Evolutionary conservation across 139 green algal species (phyloP), one percentile per base, ranked within the genome.

Genomic region (Ulvella scutata): DNA sequence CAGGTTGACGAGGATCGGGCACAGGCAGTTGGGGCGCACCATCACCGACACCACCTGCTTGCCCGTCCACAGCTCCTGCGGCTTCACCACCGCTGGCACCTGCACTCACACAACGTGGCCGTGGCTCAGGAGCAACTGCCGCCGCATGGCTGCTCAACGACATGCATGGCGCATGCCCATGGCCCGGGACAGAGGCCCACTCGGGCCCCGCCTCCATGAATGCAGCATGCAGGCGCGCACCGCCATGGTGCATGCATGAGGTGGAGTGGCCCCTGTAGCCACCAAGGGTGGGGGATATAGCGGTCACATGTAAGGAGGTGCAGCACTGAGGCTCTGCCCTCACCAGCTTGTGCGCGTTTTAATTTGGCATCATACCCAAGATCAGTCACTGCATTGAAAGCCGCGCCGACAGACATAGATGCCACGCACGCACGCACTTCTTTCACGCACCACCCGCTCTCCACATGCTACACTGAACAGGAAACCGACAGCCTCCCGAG

Each of bases 21-120:
- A 83, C 13, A 36, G 37, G n/a, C 75, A 75, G 76, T 88, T 87
- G 34, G 90, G 90, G 0, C 88, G 86, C 43, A 98, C 74, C 10
- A 98, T 77, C 38, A 94, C 75, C 6, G 78, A 81, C 74, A 98
- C 94, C 9, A 97, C 62, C 87, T 99, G 95, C 89, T 99, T 99
- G 74, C 95, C 94, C 2, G 94, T 97, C 95, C 95, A 99, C 73
- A 98, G 82, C 85, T 97, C 90, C 73, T 74, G 23, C 37, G 93
- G 93, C 85, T 96, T 95, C 40, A 93, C 4, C 7, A 96, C 78
- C 7, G 88, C 78, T 39, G 91, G 90, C 6, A 67, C 51, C 51
- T 67, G 51, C 13, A 67, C 51, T n/a, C n/a, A n/a, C n/a, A n/a
- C n/a, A n/a, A n/a, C n/a, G n/a, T n/a, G n/a, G n/a, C n/a, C n/a